Evolutionary conservation across 179 eudicot species (phyloP).

Genomic region (Silene vulgaris): DNA sequence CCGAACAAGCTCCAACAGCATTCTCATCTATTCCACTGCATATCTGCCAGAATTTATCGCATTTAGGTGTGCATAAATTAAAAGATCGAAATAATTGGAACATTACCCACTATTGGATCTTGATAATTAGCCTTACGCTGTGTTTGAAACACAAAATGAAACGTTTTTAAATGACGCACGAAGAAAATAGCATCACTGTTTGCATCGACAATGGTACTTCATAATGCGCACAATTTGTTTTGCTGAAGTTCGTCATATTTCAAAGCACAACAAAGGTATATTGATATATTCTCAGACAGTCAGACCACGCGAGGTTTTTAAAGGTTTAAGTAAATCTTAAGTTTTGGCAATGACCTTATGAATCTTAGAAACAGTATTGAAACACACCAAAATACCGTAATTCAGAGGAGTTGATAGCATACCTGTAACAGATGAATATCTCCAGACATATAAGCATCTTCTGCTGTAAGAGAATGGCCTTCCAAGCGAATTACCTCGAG

Average conservation of each 20-base stretch:
- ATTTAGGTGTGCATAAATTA: neutral
- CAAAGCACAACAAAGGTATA: too few species aligned
- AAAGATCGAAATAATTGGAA: neutral
- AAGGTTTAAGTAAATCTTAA: too few species aligned
- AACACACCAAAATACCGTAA: neutral
- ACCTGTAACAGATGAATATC: constrained; percentile 92
- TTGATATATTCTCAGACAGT: too few species aligned
- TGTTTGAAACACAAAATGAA: too few species aligned
- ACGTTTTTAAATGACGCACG: too few species aligned
- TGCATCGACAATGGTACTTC: too few species aligned
- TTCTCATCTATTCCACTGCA: constrained; percentile 45
- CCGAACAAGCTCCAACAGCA: constrained; percentile 45
- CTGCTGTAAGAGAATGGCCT: constrained; percentile 76
- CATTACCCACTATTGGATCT: neutral
- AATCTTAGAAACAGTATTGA: neutral
- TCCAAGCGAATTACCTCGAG: constrained; percentile 85
- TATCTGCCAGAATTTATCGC: constrained; percentile 30
- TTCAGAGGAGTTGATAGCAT: neutral
- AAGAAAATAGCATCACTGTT: too few species aligned
- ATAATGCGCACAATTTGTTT: too few species aligned
- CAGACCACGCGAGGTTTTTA: too few species aligned
- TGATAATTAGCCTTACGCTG: too few species aligned
- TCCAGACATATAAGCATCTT: constrained; percentile 74
- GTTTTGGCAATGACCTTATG: too few species aligned
- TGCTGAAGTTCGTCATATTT: too few species aligned